Conservation (phyloP, 345 rosid genomes). For the Hypericum androsaemum region DNA sequence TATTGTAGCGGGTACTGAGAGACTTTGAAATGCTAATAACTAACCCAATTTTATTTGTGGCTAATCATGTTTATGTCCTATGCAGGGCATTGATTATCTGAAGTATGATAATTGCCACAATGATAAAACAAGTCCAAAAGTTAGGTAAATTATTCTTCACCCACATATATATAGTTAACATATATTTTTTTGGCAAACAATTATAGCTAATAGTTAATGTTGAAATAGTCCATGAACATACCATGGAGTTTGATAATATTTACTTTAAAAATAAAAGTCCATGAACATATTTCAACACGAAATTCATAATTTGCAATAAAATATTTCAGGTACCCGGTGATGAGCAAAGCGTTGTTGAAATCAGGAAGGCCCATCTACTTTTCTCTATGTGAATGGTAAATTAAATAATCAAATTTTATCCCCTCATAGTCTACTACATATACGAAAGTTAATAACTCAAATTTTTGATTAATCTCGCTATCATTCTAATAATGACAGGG, state of each 20-base stretch:
- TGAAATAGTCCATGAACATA: neutral
- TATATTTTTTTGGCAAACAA: no score
- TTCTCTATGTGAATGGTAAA: slow-evolving; percentile 85
- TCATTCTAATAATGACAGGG: no score
- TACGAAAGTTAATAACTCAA: neutral
- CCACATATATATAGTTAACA: neutral
- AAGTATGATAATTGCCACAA: slow-evolving; percentile 84
- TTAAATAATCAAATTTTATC: neutral
- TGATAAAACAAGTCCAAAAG: slow-evolving; percentile 52
- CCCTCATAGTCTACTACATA: neutral
- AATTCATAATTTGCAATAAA: no score
- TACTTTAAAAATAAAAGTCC: no score
- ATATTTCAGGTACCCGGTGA: slow-evolving; percentile 51
- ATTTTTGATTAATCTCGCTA: no score
- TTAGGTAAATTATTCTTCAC: slow-evolving; percentile 32
- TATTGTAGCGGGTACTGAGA: no score
- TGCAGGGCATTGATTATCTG: slow-evolving; percentile 78
- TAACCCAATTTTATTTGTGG: neutral
- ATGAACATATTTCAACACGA: neutral
- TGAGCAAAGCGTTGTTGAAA: slow-evolving; percentile 75
- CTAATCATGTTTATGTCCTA: neutral
- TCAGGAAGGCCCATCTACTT: slow-evolving; percentile 67
- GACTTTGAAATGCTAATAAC: neutral
- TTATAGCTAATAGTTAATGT: neutral
- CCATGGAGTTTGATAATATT: no score